A percentile compares a stretch with the other conserved stretches of the same genome.
These are phyloP conservation scores for Taxawa tesnikishii DNA, from an alignment of 2,329 filamentous ascomycete species.

Conservation along the genomic window DNA sequence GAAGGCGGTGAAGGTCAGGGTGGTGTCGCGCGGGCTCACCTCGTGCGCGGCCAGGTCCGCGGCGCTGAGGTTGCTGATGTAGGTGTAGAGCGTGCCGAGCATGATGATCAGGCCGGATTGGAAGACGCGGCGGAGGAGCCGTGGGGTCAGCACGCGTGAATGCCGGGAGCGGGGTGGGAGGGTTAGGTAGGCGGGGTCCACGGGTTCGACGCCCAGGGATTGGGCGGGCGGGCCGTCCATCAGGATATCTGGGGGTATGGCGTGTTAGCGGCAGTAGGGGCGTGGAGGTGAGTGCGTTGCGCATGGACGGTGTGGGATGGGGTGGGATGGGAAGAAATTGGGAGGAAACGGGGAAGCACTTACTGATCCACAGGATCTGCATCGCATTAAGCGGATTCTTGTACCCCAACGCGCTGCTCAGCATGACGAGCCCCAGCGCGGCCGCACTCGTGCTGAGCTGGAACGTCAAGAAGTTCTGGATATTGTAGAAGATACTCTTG, in stretches of 20 bases:
- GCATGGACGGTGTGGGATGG: constrained; percentile 1
- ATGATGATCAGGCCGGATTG: constrained; percentile 85
- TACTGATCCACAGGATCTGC: constrained; percentile 99
- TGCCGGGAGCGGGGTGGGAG: constrained; percentile 76
- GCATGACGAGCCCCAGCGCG: constrained; percentile 75
- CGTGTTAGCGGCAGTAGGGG: constrained; percentile 15
- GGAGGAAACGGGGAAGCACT: constrained; percentile 25
- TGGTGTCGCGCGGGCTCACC: constrained; percentile 88
- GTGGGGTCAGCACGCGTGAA: constrained; percentile 80
- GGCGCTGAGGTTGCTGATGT: constrained; percentile 78
- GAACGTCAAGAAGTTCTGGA: constrained; percentile 98
- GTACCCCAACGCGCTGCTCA: constrained; percentile 87
- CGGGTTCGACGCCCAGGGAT: constrained; percentile 87
- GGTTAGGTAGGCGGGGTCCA: constrained; percentile 88
- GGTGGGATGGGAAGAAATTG: too few species aligned
- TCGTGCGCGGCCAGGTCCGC: constrained; percentile 46
- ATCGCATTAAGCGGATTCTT: constrained; percentile 95
- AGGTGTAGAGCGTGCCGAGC: constrained; percentile 80
- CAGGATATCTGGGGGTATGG: constrained; percentile 73
- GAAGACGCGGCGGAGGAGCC: constrained; percentile 71
- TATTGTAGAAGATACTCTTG: constrained; percentile 99
- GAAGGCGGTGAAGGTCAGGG: constrained; percentile 98
- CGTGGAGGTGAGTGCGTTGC: too few species aligned
- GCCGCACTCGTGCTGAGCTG: constrained; percentile 95
- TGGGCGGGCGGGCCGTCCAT: constrained; percentile 98